A percentile compares a stretch with the other conserved stretches of the same genome.
Conservation (phyloP, 2,329 filamentous ascomycete species). For the Didymella exigua region DNA sequence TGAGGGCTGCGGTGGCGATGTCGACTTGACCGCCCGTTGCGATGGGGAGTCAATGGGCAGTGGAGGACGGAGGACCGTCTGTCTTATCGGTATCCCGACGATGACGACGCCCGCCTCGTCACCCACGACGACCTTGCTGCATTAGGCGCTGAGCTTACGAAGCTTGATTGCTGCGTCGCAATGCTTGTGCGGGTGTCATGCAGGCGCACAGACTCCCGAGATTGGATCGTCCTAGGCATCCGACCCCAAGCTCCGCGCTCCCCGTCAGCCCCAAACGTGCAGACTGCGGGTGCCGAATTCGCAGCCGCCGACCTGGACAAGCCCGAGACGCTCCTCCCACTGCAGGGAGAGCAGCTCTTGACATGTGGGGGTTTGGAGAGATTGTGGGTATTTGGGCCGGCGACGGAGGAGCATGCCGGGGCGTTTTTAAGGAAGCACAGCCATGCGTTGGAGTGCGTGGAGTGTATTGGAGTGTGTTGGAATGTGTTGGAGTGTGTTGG, state of each 20-base stretch:
- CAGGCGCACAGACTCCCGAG: not conserved
- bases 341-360: conserved; percentile 21
- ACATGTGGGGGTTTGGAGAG: conserved; percentile 36
- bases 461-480: too few species aligned
- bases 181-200: not conserved
- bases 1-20: not conserved
- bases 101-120: conserved; percentile 15
- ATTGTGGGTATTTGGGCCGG: conserved; percentile 41
- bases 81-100: too few species aligned
- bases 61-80: not conserved
- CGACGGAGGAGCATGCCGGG: conserved; percentile 34
- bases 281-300: conserved; percentile 57
- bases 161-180: conserved; percentile 3
- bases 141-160: conserved; percentile 6
- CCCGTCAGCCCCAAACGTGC: conserved; percentile 50
- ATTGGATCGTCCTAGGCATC: conserved; percentile 48
- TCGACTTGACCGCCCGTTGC: too few species aligned
- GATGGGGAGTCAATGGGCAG: too few species aligned
- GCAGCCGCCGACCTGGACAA: conserved; percentile 59
- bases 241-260: conserved; percentile 57
- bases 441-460: conserved; percentile 29
- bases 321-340: conserved; percentile 19
- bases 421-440: conserved; percentile 31
- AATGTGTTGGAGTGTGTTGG: not conserved
- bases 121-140: not conserved